Evolutionary conservation across 1,284 basidiomycete genomes (phyloP).

Genomic region (Ustilago loliicola): DNA sequence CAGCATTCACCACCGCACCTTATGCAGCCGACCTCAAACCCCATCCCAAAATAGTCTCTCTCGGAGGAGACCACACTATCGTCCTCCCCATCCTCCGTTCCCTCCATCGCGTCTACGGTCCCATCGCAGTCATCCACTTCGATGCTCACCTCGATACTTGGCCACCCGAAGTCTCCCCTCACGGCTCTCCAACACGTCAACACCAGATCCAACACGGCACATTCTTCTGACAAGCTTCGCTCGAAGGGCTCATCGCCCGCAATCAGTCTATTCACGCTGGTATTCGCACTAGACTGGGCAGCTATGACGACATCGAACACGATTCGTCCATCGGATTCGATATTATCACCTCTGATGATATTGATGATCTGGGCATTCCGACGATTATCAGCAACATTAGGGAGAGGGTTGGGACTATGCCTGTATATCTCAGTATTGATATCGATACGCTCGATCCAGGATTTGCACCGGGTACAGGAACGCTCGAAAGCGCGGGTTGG

Average conservation of each 20-base stretch:
- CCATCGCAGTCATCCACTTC: slow-evolving; percentile 72
- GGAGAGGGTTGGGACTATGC: slow-evolving; percentile 47
- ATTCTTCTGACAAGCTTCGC: slow-evolving; percentile 72
- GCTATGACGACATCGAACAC: slow-evolving; percentile 49
- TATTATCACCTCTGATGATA: slow-evolving; percentile 58
- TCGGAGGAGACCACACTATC: slow-evolving; percentile 73
- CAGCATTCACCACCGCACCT: slow-evolving; percentile 72
- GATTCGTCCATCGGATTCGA: slow-evolving; percentile 55
- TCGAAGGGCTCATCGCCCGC: slow-evolving; percentile 71
- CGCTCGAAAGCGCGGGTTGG: slow-evolving; percentile 57
- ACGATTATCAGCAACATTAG: slow-evolving; percentile 49
- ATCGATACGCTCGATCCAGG: slow-evolving; percentile 63
- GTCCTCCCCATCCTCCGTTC: slow-evolving; percentile 73
- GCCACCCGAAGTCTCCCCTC: slow-evolving; percentile 74
- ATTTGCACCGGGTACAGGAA: slow-evolving; percentile 59
- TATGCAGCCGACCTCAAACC: slow-evolving; percentile 47
- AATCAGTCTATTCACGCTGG: slow-evolving; percentile 85
- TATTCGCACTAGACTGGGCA: slow-evolving; percentile 72
- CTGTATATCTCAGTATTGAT: slow-evolving; percentile 59
- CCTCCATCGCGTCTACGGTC: slow-evolving; percentile 71
- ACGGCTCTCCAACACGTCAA: slow-evolving; percentile 42
- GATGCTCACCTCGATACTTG: slow-evolving; percentile 75
- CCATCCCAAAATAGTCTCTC: slow-evolving; percentile 71
- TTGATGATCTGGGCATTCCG: slow-evolving; percentile 53
- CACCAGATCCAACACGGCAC: slow-evolving; percentile 68